Base-by-base conservation (phyloP, 306 rosid genomes). In the Amphicarpaea edgeworthii region DNA sequence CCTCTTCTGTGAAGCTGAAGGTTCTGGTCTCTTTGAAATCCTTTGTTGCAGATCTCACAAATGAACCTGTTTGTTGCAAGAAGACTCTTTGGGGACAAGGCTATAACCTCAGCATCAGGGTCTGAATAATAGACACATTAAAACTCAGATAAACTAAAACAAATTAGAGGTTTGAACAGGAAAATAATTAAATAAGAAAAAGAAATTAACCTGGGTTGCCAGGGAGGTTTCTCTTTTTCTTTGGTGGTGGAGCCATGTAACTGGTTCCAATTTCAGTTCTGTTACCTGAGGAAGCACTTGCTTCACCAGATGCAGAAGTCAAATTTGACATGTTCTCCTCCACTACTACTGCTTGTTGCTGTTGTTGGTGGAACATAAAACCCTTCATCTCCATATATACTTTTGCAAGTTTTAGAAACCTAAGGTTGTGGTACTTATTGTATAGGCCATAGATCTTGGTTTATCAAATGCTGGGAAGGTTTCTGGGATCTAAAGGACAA, bases 1-100 rank as follows among this genome's bases (percentile, higher is more conserved):
- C 98, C 99, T 89, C 99, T 88, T 76, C 93, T 87, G 55, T 96
- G 99, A 34, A 96, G 99, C 49, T 96, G 99, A 16, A 96, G 96
- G 81, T 96, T 96, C 78, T 96, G 99, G 28, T 96, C 99, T 28
- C 99, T 84, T 49, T 96, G 97, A 76, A 96, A 96, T 32, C 99
- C 99, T 46, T 96, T 96, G 83, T 83, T 87, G 49, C 99, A 96
- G 89, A 96, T 89, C 96, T 92, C 98, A 76, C 98, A 96, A 0
- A 89, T 21, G 85, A 96, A 96, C 75, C 97, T 84, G 46, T 96
- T 96, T 10, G 95, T 92, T 12, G 99, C 93, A 62, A 96, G 41
- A 3, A 96, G 92, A 45, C 87, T 76, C 85, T 88, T 92, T 5
- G 99, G 99, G 15, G 99, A 96, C 77, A 96, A 66, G 32, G 96